Conservation (phyloP, 345 rosid species). For the Psidium guajava region DNA sequence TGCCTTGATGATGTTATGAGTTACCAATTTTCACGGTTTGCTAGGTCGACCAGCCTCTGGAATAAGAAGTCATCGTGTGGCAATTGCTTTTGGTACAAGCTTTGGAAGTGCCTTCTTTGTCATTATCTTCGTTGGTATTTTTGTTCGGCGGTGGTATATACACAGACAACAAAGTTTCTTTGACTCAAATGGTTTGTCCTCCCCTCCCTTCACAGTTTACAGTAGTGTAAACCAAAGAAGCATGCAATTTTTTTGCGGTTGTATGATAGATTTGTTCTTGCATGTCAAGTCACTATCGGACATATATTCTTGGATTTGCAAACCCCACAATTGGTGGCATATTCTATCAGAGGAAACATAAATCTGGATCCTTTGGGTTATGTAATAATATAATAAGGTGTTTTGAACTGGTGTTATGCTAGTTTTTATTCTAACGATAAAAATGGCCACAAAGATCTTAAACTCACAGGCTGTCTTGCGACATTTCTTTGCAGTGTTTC, state of each 20-base stretch:
- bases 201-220: background rate
- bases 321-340: background rate
- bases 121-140: constrained; percentile 34
- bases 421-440: background rate
- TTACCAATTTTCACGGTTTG: background rate
- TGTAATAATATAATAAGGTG: background rate
- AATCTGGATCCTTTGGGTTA: background rate
- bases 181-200: constrained; percentile 70
- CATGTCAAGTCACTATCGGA: background rate
- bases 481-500: background rate
- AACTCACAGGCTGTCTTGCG: background rate
- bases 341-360: background rate
- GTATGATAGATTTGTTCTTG: background rate
- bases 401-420: background rate
- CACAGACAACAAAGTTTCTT: constrained; percentile 83
- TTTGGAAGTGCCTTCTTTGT: constrained; percentile 67
- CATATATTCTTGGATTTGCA: background rate
- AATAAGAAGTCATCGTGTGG: constrained; percentile 44
- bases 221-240: background rate
- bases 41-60: constrained; percentile 38
- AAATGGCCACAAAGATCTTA: background rate
- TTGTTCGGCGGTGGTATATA: constrained; percentile 77
- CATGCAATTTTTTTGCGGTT: background rate
- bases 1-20: background rate
- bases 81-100: constrained; percentile 74